Base-by-base conservation (phyloP, 352 stramenopile species). In the Thalassiosira mediterranea region DNA sequence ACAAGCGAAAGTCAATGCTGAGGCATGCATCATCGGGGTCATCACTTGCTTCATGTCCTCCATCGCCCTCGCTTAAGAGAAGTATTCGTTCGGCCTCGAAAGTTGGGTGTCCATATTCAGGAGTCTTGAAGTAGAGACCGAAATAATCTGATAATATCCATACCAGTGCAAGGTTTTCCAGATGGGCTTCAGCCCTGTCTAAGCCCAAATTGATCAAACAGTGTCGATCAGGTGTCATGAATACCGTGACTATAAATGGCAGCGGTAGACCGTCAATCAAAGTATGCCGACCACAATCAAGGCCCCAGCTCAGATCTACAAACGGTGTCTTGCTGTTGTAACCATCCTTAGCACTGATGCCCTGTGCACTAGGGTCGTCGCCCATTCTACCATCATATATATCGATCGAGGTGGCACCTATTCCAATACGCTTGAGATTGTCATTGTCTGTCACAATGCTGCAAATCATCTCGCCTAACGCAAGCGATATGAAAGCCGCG, bases 111-210 rank as follows among this genome's bases (percentile, higher is more conserved):
- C 89, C 89, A 73, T 85, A 93, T 68, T 62, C 79, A 19, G 21
- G n/a, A 58, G 89, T n/a, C 56, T 75, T 79, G 52, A 87, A 93
- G 59, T 92, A 94, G 7, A 81, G 66, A 17, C 82, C 84, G 68
- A 93, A 92, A 57, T 90, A 94, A 58, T 88, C 84, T 10, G 91
- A 53, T 34, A 92, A 75, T 42, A 90, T 77, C 77, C 84, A 92
- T 52, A 94, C 76, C 42, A 64, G 60, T 31, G 66, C 75, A 11
- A 93, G 79, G 61, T 94, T 79, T 44, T 66, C 38, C 56, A 91
- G 76, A 21, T 67, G 51, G 21, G 76, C 64, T 57, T 88, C 79
- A 40, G 81, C 56, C 40, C 56, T 51, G 65, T 88, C 77, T 19
- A 84, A 44, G 7, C 89, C 89, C 15, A 94, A 23, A 81, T 93